These are phyloP conservation scores for Fusarium sp. DNA, from an alignment of 2,329 filamentous ascomycete genomes.

Conservation along the genomic window DNA sequence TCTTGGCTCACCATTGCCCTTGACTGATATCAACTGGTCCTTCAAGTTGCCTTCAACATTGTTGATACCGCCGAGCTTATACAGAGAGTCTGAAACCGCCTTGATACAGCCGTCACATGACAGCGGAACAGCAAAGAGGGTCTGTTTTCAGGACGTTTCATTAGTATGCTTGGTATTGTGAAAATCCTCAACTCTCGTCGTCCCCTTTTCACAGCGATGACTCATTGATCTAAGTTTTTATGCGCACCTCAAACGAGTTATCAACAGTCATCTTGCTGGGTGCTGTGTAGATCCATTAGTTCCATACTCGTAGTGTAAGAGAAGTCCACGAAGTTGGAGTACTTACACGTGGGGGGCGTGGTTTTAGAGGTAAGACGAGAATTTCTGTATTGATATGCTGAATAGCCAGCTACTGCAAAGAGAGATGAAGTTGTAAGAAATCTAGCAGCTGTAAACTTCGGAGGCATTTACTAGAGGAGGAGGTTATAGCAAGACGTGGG, in stretches of 20 bases:
- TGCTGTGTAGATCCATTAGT: constrained; percentile 41
- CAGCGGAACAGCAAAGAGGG: constrained; percentile 94
- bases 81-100: constrained; percentile 82
- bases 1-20: constrained; percentile 76
- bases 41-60: constrained; percentile 86
- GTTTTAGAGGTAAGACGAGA: constrained; percentile 40
- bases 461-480: constrained; percentile 44
- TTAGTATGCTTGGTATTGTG: constrained; percentile 48
- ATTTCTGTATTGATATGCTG: constrained; percentile 46
- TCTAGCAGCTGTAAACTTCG: constrained; percentile 46
- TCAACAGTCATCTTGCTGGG: constrained; percentile 58
- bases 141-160: constrained; percentile 67
- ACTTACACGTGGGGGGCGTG: constrained; percentile 44
- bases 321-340: constrained; percentile 23
- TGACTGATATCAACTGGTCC: constrained; percentile 85
- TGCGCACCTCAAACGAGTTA: constrained; percentile 61
- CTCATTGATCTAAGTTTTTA: constrained; percentile 41
- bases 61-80: constrained; percentile 81
- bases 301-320: constrained; percentile 46
- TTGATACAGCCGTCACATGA: constrained; percentile 91
- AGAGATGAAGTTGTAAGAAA: constrained; percentile 49
- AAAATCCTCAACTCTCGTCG: constrained; percentile 37
- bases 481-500: constrained; percentile 28
- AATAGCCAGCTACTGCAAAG: constrained; percentile 48
- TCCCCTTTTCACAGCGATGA: constrained; percentile 45